phyloP scores from a whole-genome alignment of 116 monocot genomes.

The Zostera marina region DNA sequence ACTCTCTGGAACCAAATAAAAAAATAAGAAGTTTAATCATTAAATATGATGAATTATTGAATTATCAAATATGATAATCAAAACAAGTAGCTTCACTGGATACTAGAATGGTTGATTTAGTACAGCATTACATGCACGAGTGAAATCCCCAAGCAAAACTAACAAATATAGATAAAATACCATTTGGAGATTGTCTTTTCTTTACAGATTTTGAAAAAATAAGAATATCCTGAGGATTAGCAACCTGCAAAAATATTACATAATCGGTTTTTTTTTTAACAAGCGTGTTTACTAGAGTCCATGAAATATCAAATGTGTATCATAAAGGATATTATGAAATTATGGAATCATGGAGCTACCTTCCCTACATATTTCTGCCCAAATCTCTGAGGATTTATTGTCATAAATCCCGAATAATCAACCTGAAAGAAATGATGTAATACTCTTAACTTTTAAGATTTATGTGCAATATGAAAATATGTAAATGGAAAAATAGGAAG shows the following conservation, averaged over 20 bases:
- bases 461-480: background rate
- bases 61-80: no score
- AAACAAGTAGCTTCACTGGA: background rate
- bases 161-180: background rate
- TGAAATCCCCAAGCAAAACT: no score
- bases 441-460: background rate
- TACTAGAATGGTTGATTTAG: no score
- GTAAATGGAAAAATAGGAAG: background rate
- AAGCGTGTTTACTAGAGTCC: background rate
- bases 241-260: slow-evolving; percentile 39
- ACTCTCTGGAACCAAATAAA: slow-evolving; percentile 26
- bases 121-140: no score
- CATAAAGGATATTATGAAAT: background rate
- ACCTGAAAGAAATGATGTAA: slow-evolving; percentile 32
- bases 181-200: slow-evolving; percentile 53
- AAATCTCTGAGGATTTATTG: slow-evolving; percentile 98
- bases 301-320: background rate
- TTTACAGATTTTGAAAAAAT: slow-evolving; percentile 96
- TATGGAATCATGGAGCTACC: slow-evolving; percentile 27
- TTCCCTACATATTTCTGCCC: slow-evolving; percentile 99
- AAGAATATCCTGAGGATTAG: slow-evolving; percentile 98
- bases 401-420: slow-evolving; percentile 98
- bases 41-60: background rate
- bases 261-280: background rate
- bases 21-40: background rate